phyloP scores from a whole-genome alignment of 2,329 filamentous ascomycete species.

The Akanthomyces uredinophilus region DNA sequence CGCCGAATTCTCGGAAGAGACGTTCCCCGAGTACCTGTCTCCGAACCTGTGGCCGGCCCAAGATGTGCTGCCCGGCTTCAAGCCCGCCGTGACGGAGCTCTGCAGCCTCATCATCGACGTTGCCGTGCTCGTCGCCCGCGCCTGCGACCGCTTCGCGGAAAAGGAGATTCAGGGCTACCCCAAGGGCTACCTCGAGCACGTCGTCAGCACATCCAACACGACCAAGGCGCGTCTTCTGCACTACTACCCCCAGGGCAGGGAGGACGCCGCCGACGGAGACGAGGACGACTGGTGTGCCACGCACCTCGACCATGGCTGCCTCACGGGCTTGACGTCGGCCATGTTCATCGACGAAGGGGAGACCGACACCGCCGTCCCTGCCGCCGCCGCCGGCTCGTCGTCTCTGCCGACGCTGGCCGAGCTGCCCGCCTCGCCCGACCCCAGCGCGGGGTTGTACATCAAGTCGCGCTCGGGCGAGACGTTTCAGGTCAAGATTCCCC shows the following conservation, averaged over 20 bases:
- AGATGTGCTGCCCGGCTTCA: constrained; percentile 68
- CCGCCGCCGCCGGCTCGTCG: constrained; percentile 21
- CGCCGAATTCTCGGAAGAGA: constrained; percentile 48
- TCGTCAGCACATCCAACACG: constrained; percentile 78
- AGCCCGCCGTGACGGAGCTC: constrained; percentile 64
- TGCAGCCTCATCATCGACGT: constrained; percentile 85
- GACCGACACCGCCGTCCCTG: constrained; percentile 31
- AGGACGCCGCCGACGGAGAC: constrained; percentile 33
- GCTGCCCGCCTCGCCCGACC: constrained; percentile 71
- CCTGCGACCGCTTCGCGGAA: constrained; percentile 81
- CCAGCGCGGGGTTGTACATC: constrained; percentile 87
- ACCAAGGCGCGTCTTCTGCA: constrained; percentile 90
- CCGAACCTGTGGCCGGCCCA: constrained; percentile 83
- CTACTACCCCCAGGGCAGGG: constrained; percentile 69
- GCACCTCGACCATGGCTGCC: constrained; percentile 84
- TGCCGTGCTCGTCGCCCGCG: constrained; percentile 81
- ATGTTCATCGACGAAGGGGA: constrained; percentile 86
- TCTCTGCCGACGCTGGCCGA: constrained; percentile 56
- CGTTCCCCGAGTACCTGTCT: constrained; percentile 83
- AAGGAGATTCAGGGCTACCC: constrained; percentile 74
- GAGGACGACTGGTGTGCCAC: constrained; percentile 95
- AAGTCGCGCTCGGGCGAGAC: constrained; percentile 74
- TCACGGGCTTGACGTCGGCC: constrained; percentile 88
- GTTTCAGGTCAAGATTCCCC: constrained; percentile 88
- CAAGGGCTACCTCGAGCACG: constrained; percentile 73